Base-by-base conservation (phyloP, 2,329 filamentous ascomycete genomes). In the Fusarium lyarnte region DNA sequence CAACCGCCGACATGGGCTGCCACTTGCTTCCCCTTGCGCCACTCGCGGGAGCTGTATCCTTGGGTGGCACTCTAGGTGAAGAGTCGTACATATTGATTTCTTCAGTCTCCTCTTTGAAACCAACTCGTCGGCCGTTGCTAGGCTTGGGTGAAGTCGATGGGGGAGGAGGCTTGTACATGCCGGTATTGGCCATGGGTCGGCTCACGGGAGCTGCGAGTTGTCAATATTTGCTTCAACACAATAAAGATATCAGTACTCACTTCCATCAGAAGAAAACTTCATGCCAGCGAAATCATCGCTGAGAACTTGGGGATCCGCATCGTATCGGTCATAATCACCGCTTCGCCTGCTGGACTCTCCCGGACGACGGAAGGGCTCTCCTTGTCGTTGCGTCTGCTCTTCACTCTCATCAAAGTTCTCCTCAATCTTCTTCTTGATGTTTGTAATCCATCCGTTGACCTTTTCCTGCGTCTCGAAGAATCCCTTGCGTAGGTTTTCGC, bases 391-490 rank as follows among this genome's bases (percentile, higher is more conserved):
- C n/a, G 72, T 64, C 14, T 70, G 46, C 38, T 82, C 88, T 60
- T 91, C 89, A 12, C 90, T 89, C 29, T 94, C 92, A 59, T 92
- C 89, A 64, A 94, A 93, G 72, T 96, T 94, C 53, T 96, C 95
- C 78, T 98, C 95, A 38, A 99, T 89, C 82, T 92, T 94, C 88
- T 98, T 98, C 85, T 94, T 96, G 80, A 99, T 86, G 71, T 91
- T 94, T 55, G 89, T 93, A 77, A 99, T 94, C 95, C 95, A 98
- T 54, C 90, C 89, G 84, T 97, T 98, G 77, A 99, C 93, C 79
- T 93, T 97, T 61, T 89, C 91, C 84, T 98, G 96, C 4, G 96
- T 98, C 79, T 99, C 95, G 61, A 94, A 79, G 83, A 99, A 99
- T 8, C 96, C 96, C 84, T 98, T 97, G 79, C 92, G 92, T 75